Evolutionary conservation across 2,329 filamentous ascomycete genomes (phyloP), one percentile per base, ranked within the genome.

Genomic region (Tolypocladium tundrense): DNA sequence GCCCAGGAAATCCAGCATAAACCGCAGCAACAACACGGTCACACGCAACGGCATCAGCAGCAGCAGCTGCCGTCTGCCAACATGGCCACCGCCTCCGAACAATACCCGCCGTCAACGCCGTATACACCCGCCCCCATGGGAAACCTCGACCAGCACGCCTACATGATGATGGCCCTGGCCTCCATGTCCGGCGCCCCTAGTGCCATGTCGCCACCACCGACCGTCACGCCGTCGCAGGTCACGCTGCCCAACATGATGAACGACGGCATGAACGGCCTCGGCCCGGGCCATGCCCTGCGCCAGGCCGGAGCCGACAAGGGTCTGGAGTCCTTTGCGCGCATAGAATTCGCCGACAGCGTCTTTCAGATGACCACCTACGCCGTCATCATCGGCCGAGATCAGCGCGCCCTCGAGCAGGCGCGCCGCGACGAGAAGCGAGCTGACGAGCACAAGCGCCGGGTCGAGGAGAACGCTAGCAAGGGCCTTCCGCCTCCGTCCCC

Each of bases 301-400:
- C 72, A 73, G 56, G 63, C 68, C 55, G 68, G 63, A n/a, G 61
- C 69, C 9, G 68, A 72, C 24, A 75, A 77, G 63, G 73, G 71
- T 53, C 70, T 84, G 16, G 79, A 83, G 65, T 83, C 80, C 3
- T 84, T 83, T 68, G 81, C 81, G 50, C 75, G 78, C 56, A 76
- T 92, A 60, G 82, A 86, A 65, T 91, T 92, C 68, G 79, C 82
- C 63, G 88, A 92, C 74, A 87, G 88, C 67, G 81, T 85, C 58
- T 91, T 89, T 69, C 88, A 89, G 71, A 88, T 92, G 84, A 90
- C 85, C 55, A 90, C 87, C 1, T 87, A 86, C 64, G 79, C 83
- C 56, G 81, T 91, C 64, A 82, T 88, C 58, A 83, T 92, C 35
- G 88, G 88, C 57, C 85, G 88, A 60, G 88, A 91, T 70, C 79